phyloP scores from a whole-genome alignment of 2,329 filamentous ascomycete genomes.

The Diaporthe nobilis region DNA sequence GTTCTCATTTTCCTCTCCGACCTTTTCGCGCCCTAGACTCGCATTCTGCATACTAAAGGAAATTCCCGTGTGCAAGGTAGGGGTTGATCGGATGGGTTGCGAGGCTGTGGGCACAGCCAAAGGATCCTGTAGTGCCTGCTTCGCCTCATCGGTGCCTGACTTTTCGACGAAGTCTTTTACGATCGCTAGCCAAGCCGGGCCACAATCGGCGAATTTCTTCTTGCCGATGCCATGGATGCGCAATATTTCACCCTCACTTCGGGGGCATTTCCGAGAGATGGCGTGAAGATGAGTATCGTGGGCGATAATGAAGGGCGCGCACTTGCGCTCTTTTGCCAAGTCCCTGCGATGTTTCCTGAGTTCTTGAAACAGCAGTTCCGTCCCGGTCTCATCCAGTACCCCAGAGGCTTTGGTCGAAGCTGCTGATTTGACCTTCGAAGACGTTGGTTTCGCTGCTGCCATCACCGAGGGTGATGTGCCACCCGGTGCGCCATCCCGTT shows the following conservation, averaged over 20 bases:
- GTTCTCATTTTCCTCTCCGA: neutral
- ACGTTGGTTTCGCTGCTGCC: too few species aligned
- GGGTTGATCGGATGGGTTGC: neutral
- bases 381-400: neutral
- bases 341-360: conserved; percentile 27
- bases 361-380: conserved; percentile 22
- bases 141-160: neutral
- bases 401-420: neutral
- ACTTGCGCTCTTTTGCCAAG: conserved; percentile 27
- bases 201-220: conserved; percentile 13
- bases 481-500: neutral
- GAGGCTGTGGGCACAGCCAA: neutral
- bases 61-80: conserved; percentile 20
- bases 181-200: conserved; percentile 36
- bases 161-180: conserved; percentile 11
- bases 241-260: conserved; percentile 12
- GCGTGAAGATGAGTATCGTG: conserved; percentile 20
- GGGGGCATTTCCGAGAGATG: conserved; percentile 30
- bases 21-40: neutral
- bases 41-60: conserved; percentile 25
- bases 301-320: conserved; percentile 26
- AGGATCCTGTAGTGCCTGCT: too few species aligned
- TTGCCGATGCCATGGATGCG: conserved; percentile 29
- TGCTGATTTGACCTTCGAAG: neutral
- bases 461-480: neutral